Conservation (phyloP, 1,139 yeast species). For the Kurtzmaniella quercitrusa region DNA sequence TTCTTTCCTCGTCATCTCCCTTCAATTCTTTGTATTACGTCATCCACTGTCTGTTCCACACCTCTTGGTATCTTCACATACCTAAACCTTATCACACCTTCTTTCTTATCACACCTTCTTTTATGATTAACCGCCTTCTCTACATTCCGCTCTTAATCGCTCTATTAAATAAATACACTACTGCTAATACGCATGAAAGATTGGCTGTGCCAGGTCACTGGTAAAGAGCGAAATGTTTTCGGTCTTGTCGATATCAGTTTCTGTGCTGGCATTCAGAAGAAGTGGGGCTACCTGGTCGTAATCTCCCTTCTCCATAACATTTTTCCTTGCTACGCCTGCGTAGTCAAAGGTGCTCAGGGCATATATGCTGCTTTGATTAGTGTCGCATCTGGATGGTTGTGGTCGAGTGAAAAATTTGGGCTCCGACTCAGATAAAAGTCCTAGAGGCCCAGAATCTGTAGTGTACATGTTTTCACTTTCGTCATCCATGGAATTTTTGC, state of each 20-base stretch:
- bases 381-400: constrained; percentile 6
- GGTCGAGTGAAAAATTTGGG: constrained; percentile 4
- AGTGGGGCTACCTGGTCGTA: constrained; percentile 32
- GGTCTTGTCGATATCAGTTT: constrained; percentile 7
- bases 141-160: neutral
- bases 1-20: too few species aligned
- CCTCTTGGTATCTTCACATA: too few species aligned
- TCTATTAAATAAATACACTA: neutral
- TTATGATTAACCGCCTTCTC: too few species aligned
- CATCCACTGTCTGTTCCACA: too few species aligned
- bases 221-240: constrained; percentile 17
- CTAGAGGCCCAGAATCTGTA: neutral
- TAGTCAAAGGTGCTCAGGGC: constrained; percentile 8
- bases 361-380: constrained; percentile 8
- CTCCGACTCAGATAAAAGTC: neutral
- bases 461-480: neutral
- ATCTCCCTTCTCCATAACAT: constrained; percentile 18
- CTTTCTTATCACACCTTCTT: too few species aligned
- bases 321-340: constrained; percentile 4
- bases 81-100: too few species aligned
- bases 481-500: neutral
- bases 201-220: constrained; percentile 15
- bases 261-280: constrained; percentile 24
- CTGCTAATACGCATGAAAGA: constrained; percentile 16
- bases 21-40: too few species aligned